These are phyloP conservation scores for Reticulascus tulasneorum DNA, from an alignment of 2,329 filamentous ascomycete genomes.

Conservation along the genomic window DNA sequence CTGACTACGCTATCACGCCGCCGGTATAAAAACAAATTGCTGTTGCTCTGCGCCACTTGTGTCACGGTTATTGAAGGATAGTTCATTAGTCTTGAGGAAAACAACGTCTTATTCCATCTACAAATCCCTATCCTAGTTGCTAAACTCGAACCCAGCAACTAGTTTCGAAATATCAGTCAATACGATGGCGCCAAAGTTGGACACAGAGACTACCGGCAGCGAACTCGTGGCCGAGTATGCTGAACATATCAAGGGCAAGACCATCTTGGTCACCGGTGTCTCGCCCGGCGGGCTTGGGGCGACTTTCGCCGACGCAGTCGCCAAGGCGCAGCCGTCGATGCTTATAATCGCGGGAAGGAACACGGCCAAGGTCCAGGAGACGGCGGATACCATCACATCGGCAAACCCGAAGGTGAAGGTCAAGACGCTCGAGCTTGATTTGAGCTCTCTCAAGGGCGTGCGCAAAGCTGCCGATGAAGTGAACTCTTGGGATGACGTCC, in stretches of 20 bases:
- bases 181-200: slow-evolving; percentile 4
- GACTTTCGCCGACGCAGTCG: slow-evolving; percentile 29
- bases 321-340: slow-evolving; percentile 30
- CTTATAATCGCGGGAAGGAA: slow-evolving; percentile 45
- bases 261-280: slow-evolving; percentile 37
- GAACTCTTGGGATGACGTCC: slow-evolving; percentile 26
- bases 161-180: too few species aligned
- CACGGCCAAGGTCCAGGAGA: slow-evolving; percentile 31
- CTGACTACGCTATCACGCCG: too few species aligned
- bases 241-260: slow-evolving; percentile 28
- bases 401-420: slow-evolving; percentile 28
- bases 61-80: too few species aligned
- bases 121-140: too few species aligned
- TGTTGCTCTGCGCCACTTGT: too few species aligned
- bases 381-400: slow-evolving; percentile 28
- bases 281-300: slow-evolving; percentile 34
- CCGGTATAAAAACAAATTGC: too few species aligned
- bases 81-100: too few species aligned
- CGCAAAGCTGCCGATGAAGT: slow-evolving; percentile 32
- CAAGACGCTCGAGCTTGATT: slow-evolving; percentile 31
- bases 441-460: slow-evolving; percentile 33
- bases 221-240: slow-evolving; percentile 25
- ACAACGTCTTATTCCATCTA: too few species aligned
- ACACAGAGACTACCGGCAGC: slow-evolving; percentile 15
- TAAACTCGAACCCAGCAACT: too few species aligned